These are phyloP conservation scores for Aegilops sharonensis DNA, from an alignment of 176 grass and related monocot genomes.

Conservation along the genomic window DNA sequence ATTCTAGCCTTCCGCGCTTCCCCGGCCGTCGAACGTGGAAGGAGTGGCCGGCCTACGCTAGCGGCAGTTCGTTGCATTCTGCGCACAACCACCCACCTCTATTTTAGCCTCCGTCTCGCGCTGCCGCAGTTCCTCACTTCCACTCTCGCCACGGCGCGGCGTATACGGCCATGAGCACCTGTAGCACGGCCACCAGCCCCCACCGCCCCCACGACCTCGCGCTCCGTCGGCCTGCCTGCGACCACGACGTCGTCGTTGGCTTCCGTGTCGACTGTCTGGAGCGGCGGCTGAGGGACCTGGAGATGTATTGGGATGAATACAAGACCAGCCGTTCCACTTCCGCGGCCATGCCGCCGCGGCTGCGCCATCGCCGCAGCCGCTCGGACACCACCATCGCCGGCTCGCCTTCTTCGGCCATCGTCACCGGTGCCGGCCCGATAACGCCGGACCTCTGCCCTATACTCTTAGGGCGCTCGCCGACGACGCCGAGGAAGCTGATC, in stretches of 20 bases:
- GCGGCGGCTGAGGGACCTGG: conserved; percentile 3
- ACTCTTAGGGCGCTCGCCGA: not conserved
- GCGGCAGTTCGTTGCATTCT: not conserved
- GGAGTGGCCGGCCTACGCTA: not conserved
- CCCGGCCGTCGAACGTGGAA: not conserved
- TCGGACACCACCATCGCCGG: not conserved
- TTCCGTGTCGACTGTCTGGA: not conserved
- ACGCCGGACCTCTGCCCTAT: not conserved
- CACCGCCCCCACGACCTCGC: not conserved
- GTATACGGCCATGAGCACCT: conserved; percentile 19
- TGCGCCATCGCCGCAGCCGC: conserved; percentile 16
- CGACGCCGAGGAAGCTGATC: conserved; percentile 24
- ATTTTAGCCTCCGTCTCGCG: not conserved
- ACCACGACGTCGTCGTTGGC: not conserved
- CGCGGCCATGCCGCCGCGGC: too few species aligned
- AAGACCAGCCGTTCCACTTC: not conserved
- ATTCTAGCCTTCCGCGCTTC: not conserved
- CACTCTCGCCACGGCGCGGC: not conserved
- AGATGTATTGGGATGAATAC: conserved; percentile 26
- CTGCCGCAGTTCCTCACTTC: too few species aligned
- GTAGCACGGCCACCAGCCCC: conserved; percentile 23
- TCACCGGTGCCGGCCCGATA: not conserved
- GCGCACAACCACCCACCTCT: not conserved
- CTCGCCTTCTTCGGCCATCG: conserved; percentile 21
- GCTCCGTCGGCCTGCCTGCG: not conserved